phyloP scores from a whole-genome alignment of 345 rosid species.

The Murraya paniculata region DNA sequence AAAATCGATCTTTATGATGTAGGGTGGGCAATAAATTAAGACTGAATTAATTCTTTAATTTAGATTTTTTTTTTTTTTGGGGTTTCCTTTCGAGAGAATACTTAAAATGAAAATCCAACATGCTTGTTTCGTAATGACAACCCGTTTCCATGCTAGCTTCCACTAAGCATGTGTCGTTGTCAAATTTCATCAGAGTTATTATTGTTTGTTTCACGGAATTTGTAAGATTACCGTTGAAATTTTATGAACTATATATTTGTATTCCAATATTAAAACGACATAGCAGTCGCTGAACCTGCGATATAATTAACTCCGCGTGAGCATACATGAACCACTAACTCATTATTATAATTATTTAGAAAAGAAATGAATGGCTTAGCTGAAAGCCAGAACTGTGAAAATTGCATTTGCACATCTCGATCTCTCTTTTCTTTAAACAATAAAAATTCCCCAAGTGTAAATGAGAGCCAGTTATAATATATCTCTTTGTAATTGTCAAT shows the following conservation, averaged over 20 bases:
- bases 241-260: background rate
- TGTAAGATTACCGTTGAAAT: conserved; percentile 9
- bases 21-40: too few relatives aligned
- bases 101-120: background rate
- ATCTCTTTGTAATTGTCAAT: background rate
- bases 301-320: conserved; percentile 28
- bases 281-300: conserved; percentile 5
- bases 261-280: background rate
- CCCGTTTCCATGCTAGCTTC: conserved; percentile 22
- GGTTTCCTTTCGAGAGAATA: background rate
- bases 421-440: background rate
- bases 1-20: background rate
- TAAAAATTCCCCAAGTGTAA: background rate
- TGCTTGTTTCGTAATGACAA: conserved; percentile 24
- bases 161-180: background rate
- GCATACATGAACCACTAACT: conserved; percentile 25
- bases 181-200: too few relatives aligned
- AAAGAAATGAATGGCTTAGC: background rate
- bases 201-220: background rate
- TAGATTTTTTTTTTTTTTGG: background rate
- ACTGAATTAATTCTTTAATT: too few relatives aligned
- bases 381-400: background rate
- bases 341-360: background rate
- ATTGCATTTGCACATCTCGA: conserved; percentile 7
- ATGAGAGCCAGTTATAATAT: background rate